Evolutionary conservation across 2,329 filamentous ascomycete species (phyloP).

Genomic region (Curvularia lunata): DNA sequence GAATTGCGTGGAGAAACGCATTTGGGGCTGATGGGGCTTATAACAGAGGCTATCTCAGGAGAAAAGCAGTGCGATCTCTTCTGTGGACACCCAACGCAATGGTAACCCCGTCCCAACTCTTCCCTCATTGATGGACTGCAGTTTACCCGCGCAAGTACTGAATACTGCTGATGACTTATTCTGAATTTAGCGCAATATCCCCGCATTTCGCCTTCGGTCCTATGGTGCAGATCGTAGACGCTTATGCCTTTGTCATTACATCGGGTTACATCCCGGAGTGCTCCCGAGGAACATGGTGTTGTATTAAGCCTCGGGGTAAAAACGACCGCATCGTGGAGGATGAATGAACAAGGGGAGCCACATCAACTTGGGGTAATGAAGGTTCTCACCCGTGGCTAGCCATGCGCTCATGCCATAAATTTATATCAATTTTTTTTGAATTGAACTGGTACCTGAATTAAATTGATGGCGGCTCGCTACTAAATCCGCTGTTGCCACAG

Average conservation of each 20-base stretch:
- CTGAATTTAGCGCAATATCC: background rate
- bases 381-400: background rate
- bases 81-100: background rate
- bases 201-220: constrained; percentile 5
- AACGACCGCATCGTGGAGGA: background rate
- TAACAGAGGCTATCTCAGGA: background rate
- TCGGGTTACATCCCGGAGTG: constrained; percentile 7
- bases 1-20: background rate
- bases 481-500: too few relatives aligned
- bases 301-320: constrained; percentile 16
- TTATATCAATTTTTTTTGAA: background rate
- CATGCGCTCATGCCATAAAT: background rate
- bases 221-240: constrained; percentile 1
- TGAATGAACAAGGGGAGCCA: background rate
- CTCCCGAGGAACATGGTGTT: constrained; percentile 9
- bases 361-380: background rate
- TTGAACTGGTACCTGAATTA: background rate
- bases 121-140: constrained; percentile 9
- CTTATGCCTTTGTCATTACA: constrained; percentile 1
- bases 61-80: background rate
- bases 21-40: background rate
- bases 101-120: background rate
- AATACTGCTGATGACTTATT: background rate
- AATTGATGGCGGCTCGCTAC: background rate
- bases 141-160: constrained; percentile 1